Evolutionary conservation across 768 basidiomycete genomes (phyloP).

Genomic region (Termitomyces sp.): DNA sequence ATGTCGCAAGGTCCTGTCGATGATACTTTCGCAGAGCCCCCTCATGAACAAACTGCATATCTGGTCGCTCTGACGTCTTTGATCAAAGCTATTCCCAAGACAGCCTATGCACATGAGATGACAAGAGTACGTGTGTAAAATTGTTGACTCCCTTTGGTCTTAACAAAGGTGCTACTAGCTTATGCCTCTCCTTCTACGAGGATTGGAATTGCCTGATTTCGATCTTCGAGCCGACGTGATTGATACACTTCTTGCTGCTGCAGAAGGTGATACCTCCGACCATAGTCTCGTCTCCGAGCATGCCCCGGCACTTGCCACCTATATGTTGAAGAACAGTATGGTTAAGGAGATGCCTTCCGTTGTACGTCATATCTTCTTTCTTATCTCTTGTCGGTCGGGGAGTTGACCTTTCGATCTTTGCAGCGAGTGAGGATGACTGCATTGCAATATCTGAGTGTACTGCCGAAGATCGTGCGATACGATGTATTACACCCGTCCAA

Average conservation of each 20-base stretch:
- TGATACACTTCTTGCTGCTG: slow-evolving; percentile 68
- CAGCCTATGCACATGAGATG: slow-evolving; percentile 69
- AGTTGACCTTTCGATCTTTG: neutral
- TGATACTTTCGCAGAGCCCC: slow-evolving; percentile 6
- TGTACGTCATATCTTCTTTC: slow-evolving; percentile 32
- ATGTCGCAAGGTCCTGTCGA: neutral
- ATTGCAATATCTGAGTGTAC: slow-evolving; percentile 63
- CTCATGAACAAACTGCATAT: slow-evolving; percentile 57
- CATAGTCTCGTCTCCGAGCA: slow-evolving; percentile 59
- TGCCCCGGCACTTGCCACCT: slow-evolving; percentile 62
- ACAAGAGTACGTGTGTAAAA: slow-evolving; percentile 38
- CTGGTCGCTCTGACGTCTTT: slow-evolving; percentile 83
- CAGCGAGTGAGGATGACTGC: slow-evolving; percentile 78
- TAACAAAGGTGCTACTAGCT: slow-evolving; percentile 44
- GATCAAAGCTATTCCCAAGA: slow-evolving; percentile 74
- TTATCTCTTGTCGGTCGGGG: neutral
- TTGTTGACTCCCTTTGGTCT: neutral
- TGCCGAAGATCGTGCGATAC: slow-evolving; percentile 79
- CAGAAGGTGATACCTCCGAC: slow-evolving; percentile 51
- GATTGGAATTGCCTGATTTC: slow-evolving; percentile 72
- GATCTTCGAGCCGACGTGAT: slow-evolving; percentile 78
- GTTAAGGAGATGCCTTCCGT: slow-evolving; percentile 47
- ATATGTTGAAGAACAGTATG: slow-evolving; percentile 66
- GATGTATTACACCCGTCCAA: slow-evolving; percentile 83
- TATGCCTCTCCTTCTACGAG: slow-evolving; percentile 82